Evolutionary conservation across 2,329 filamentous ascomycete genomes (phyloP).

Genomic region (Neopestalotiopsis sp.): DNA sequence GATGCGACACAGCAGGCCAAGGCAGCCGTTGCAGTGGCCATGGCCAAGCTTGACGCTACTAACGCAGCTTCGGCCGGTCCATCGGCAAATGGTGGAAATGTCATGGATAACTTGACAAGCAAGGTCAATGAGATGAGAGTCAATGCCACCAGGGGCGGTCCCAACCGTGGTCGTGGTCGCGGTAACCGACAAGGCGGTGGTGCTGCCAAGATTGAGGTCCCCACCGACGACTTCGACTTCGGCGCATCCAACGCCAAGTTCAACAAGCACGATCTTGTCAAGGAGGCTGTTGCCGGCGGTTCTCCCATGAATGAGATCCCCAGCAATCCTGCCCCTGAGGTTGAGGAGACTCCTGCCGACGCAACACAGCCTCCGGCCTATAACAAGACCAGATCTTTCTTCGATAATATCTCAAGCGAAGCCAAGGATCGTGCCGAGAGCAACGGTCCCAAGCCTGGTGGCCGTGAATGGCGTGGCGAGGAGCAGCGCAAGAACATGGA

Average conservation of each 20-base stretch:
- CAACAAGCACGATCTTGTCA: conserved; percentile 84
- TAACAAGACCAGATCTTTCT: conserved; percentile 90
- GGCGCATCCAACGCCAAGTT: conserved; percentile 85
- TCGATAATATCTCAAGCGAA: conserved; percentile 97
- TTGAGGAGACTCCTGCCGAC: conserved; percentile 38
- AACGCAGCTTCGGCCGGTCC: conserved; percentile 36
- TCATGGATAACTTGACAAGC: conserved; percentile 74
- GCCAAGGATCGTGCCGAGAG: conserved; percentile 85
- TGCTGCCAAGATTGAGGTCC: conserved; percentile 81
- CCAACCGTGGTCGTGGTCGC: conserved; percentile 52
- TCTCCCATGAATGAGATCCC: conserved; percentile 66
- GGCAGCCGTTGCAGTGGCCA: conserved; percentile 79
- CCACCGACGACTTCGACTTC: conserved; percentile 92
- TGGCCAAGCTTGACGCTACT: conserved; percentile 68
- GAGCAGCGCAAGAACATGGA: conserved; percentile 97
- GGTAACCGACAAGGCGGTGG: conserved; percentile 46
- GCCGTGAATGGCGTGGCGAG: conserved; percentile 87
- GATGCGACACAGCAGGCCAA: conserved; percentile 78
- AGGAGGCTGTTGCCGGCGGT: conserved; percentile 81
- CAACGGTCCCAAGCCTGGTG: conserved; percentile 70
- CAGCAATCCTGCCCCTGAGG: conserved; percentile 44
- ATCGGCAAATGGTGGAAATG: conserved; percentile 43
- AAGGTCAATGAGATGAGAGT: conserved; percentile 80
- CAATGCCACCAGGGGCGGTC: conserved; percentile 58
- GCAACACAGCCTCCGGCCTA: conserved; percentile 63